Conservation (phyloP, 108 stramenopile genomes). For the Stephanodiscus triporus region DNA sequence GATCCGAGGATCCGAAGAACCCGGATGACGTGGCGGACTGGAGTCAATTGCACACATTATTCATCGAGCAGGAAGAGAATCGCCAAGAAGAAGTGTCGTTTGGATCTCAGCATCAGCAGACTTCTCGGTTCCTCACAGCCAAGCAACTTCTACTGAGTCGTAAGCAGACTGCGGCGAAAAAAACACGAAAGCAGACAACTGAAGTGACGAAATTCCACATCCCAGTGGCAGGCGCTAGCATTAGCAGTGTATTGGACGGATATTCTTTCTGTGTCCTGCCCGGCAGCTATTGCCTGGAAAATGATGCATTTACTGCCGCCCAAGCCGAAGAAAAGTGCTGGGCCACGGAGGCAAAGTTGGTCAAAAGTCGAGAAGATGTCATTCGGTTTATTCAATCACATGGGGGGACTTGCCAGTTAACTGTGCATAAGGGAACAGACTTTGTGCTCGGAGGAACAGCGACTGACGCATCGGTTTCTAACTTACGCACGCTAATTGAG, state of each 20-base stretch:
- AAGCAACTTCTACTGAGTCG: slow-evolving; percentile 48
- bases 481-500: slow-evolving; percentile 20
- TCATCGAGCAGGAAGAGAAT: slow-evolving; percentile 38
- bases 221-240: slow-evolving; percentile 13
- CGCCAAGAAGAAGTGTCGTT: slow-evolving; percentile 39
- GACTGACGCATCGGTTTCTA: slow-evolving; percentile 26
- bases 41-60: slow-evolving; percentile 49
- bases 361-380: slow-evolving; percentile 60
- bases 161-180: slow-evolving; percentile 47
- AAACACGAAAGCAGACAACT: slow-evolving; percentile 18
- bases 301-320: slow-evolving; percentile 54
- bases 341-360: slow-evolving; percentile 49
- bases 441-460: slow-evolving; percentile 22
- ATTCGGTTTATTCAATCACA: slow-evolving; percentile 66
- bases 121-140: slow-evolving; percentile 67
- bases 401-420: slow-evolving; percentile 60
- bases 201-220: slow-evolving; percentile 38
- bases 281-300: slow-evolving; percentile 64
- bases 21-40: slow-evolving; percentile 53
- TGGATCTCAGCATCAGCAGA: slow-evolving; percentile 23
- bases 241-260: slow-evolving; percentile 51
- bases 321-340: slow-evolving; percentile 71
- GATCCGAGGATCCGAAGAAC: slow-evolving; percentile 33
- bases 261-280: slow-evolving; percentile 65
- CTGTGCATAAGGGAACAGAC: slow-evolving; percentile 24